Conservation (phyloP, 148 eudicot species). For the Silene latifolia region DNA sequence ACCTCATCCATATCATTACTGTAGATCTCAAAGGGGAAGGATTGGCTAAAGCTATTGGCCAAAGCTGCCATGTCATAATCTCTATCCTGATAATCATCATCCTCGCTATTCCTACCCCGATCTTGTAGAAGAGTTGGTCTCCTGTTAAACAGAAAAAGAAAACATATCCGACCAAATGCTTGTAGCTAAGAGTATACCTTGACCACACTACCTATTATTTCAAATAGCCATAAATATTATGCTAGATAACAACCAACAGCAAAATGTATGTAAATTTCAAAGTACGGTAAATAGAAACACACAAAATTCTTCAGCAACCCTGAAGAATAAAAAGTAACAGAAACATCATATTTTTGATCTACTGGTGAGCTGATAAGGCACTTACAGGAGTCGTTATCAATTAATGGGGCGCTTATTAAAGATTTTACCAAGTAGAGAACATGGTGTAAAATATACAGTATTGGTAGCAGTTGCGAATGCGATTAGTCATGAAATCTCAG, state of each 20-base stretch:
- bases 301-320: too few species aligned
- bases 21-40: conserved; percentile 81
- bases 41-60: conserved; percentile 91
- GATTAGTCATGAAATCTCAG: too few species aligned
- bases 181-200: too few species aligned
- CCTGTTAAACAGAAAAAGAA: conserved; percentile 41
- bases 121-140: conserved; percentile 85
- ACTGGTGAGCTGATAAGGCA: not conserved
- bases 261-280: not conserved
- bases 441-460: too few species aligned
- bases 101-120: conserved; percentile 80
- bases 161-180: too few species aligned
- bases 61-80: conserved; percentile 97
- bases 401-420: not conserved
- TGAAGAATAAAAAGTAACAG: not conserved
- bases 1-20: conserved; percentile 83
- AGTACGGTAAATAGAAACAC: too few species aligned
- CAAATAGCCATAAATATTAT: not conserved
- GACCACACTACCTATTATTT: not conserved
- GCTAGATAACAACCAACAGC: not conserved
- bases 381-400: not conserved
- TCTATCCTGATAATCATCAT: conserved; percentile 96
- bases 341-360: not conserved
- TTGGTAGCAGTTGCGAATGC: too few species aligned
- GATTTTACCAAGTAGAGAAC: too few species aligned